These are phyloP conservation scores for Kwoniella newhampshirensis DNA, from an alignment of 768 basidiomycete genomes.

Conservation along the genomic window DNA sequence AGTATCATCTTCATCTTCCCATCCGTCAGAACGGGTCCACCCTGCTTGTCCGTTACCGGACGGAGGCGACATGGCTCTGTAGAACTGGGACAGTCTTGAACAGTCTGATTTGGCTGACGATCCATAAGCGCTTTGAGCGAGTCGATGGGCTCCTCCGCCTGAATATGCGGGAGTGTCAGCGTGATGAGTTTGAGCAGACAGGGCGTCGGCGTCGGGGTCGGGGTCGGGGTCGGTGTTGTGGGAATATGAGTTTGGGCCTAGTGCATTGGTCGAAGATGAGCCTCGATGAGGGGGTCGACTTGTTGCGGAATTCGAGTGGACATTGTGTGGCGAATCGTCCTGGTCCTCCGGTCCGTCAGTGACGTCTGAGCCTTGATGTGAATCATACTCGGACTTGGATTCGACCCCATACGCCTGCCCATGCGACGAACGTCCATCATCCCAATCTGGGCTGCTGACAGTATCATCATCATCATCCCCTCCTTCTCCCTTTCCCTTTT, in stretches of 20 bases:
- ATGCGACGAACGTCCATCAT: too few relatives aligned
- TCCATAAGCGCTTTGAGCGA: constrained; percentile 5
- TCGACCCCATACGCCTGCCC: too few relatives aligned
- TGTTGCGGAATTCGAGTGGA: background rate
- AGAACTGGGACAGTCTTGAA: constrained; percentile 12
- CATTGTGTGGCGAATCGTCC: background rate
- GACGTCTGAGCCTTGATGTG: background rate
- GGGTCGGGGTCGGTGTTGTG: background rate
- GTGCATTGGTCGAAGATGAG: background rate
- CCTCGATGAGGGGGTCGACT: constrained; percentile 1
- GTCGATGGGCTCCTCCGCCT: constrained; percentile 5
- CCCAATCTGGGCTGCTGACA: background rate
- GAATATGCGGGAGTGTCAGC: background rate
- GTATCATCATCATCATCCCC: constrained; percentile 6
- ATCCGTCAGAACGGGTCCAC: constrained; percentile 12
- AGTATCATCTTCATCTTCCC: constrained; percentile 8
- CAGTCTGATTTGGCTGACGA: constrained; percentile 6
- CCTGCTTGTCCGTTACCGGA: background rate
- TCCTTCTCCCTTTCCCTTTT: background rate
- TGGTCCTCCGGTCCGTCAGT: too few relatives aligned
- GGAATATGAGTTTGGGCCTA: too few relatives aligned
- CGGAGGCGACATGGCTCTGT: background rate
- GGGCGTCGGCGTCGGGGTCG: background rate
- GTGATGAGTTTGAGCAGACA: background rate
- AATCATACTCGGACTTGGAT: background rate